Evolutionary conservation across 495 filamentous ascomycete species (phyloP).

Genomic region (Viridothelium virens): DNA sequence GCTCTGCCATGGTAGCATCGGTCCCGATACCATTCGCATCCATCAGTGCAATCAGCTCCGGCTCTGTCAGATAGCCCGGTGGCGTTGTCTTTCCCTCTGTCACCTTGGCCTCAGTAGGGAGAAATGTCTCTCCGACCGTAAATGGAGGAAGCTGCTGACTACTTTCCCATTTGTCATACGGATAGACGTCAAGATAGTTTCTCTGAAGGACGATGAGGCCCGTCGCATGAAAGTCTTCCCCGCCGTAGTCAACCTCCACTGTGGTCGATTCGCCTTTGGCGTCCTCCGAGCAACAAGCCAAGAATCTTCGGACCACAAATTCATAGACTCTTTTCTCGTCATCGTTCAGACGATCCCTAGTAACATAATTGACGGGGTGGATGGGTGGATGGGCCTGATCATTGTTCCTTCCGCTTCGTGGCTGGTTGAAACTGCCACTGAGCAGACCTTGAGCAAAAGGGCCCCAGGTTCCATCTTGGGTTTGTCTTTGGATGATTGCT

Average conservation of each 20-base stretch:
- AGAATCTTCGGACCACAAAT: constrained; percentile 86
- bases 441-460: constrained; percentile 61
- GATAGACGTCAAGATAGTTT: constrained; percentile 93
- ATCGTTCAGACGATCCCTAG: constrained; percentile 49
- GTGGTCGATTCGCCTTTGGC: constrained; percentile 77
- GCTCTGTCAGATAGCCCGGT: constrained; percentile 85
- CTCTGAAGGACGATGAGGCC: constrained; percentile 79
- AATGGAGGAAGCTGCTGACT: constrained; percentile 77
- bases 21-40: constrained; percentile 98
- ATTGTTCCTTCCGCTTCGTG: constrained; percentile 75
- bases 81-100: constrained; percentile 77
- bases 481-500: constrained; percentile 76
- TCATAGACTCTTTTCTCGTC: constrained; percentile 79
- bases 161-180: constrained; percentile 92
- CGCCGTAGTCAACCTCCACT: constrained; percentile 76
- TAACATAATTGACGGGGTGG: constrained; percentile 78
- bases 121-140: constrained; percentile 66
- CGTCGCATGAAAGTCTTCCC: constrained; percentile 69
- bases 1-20: constrained; percentile 97
- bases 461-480: constrained; percentile 67
- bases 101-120: constrained; percentile 82
- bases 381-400: constrained; percentile 97
- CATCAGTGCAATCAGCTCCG: constrained; percentile 96
- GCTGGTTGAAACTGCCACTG: constrained; percentile 70
- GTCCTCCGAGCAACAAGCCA: constrained; percentile 94